Evolutionary conservation across 225 moss, liverwort and hornwort species (phyloP).

Genomic region (Thuidium tamariscinum): DNA sequence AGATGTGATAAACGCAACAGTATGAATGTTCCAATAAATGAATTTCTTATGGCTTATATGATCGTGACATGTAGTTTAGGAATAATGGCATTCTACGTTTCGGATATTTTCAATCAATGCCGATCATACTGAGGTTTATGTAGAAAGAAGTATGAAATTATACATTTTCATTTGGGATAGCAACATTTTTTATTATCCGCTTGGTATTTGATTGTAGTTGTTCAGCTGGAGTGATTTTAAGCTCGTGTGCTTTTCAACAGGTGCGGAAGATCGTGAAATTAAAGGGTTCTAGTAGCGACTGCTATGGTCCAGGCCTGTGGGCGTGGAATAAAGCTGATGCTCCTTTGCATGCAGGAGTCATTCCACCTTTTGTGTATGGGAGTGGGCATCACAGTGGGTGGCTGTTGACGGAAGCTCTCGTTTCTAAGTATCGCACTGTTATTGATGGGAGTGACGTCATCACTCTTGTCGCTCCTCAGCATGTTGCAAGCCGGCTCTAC

Average conservation of each 20-base stretch:
- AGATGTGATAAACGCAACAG: background rate
- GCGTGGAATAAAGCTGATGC: slow-evolving; percentile 72
- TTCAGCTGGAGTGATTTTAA: background rate
- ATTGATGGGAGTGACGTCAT: slow-evolving; percentile 68
- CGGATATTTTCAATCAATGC: background rate
- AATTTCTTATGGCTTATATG: background rate
- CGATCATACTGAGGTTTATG: background rate
- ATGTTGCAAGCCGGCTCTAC: slow-evolving; percentile 23
- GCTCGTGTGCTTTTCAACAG: slow-evolving; percentile 7
- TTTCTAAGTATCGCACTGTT: slow-evolving; percentile 67
- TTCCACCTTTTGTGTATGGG: slow-evolving; percentile 83
- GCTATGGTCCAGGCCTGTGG: slow-evolving; percentile 79
- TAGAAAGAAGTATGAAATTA: background rate
- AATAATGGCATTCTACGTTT: background rate
- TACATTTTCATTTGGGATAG: background rate
- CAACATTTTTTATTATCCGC: background rate
- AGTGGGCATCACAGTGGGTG: slow-evolving; percentile 91
- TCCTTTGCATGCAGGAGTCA: slow-evolving; percentile 77
- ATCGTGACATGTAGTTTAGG: background rate
- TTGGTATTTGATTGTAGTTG: background rate
- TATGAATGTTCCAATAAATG: background rate
- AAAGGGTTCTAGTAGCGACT: slow-evolving; percentile 32
- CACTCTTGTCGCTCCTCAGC: slow-evolving; percentile 43
- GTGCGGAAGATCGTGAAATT: slow-evolving; percentile 44
- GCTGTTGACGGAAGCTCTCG: slow-evolving; percentile 77